A percentile compares a stretch with the other conserved stretches of the same genome.
Evolutionary conservation across 495 filamentous ascomycete genomes (phyloP).

Genomic region (Hypoxylon cercidicola): DNA sequence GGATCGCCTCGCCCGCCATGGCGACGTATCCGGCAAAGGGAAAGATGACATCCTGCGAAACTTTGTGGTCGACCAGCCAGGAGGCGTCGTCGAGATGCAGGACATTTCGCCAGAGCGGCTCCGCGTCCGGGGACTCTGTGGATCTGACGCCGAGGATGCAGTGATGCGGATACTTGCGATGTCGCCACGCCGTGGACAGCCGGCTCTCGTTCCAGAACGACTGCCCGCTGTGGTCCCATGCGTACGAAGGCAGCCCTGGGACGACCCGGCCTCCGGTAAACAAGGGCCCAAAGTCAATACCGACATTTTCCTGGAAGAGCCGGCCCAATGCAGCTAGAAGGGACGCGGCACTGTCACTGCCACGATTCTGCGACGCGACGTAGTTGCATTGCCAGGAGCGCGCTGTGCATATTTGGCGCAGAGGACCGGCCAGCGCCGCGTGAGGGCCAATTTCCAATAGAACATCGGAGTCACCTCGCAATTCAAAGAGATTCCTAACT

Average conservation of each 20-base stretch:
- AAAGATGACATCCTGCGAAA: constrained; percentile 54
- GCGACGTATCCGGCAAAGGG: constrained; percentile 58
- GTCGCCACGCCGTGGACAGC: constrained; percentile 50
- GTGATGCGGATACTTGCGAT: constrained; percentile 53
- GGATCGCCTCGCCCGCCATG: constrained; percentile 57
- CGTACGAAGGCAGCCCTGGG: constrained; percentile 54
- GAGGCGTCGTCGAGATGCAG: constrained; percentile 52
- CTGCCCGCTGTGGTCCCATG: constrained; percentile 51
- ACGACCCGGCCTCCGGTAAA: constrained; percentile 42
- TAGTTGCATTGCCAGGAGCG: constrained; percentile 39
- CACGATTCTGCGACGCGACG: constrained; percentile 46
- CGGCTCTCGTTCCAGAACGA: constrained; percentile 58
- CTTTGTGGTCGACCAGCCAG: constrained; percentile 60
- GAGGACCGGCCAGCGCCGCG: constrained; percentile 50
- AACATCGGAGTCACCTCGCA: constrained; percentile 33
- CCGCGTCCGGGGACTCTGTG: constrained; percentile 45
- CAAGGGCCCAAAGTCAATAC: constrained; percentile 40
- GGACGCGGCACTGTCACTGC: constrained; percentile 22
- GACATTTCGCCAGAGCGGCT: constrained; percentile 60
- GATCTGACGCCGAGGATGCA: constrained; percentile 57
- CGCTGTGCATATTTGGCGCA: constrained; percentile 47
- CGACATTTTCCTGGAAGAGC: constrained; percentile 40
- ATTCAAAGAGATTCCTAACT: constrained; percentile 36
- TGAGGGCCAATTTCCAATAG: constrained; percentile 62
- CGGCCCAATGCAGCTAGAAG: constrained; percentile 47